A percentile compares a stretch with the other conserved stretches of the same genome.
Conservation (phyloP, 2,329 filamentous ascomycete species). For the Sodiomyces alkalinus region DNA sequence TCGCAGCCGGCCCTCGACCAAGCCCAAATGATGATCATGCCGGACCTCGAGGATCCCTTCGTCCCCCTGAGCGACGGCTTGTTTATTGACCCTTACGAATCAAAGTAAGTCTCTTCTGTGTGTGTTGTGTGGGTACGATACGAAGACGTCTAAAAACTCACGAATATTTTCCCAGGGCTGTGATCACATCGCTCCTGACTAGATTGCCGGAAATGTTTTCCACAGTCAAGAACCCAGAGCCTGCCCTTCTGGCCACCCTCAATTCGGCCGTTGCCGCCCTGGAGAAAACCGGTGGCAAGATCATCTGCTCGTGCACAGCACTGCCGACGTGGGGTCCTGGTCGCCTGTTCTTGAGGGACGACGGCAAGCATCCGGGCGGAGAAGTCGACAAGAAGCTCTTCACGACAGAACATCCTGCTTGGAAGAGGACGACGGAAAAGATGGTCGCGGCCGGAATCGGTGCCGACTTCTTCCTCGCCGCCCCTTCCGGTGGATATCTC, state of each 20-base stretch:
- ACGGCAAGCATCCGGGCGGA: slow-evolving; percentile 69
- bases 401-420: slow-evolving; percentile 75
- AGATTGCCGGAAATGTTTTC: slow-evolving; percentile 78
- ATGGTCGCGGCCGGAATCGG: slow-evolving; percentile 81
- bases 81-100: slow-evolving; percentile 89
- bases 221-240: slow-evolving; percentile 77
- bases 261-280: slow-evolving; percentile 75
- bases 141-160: background rate
- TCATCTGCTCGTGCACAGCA: slow-evolving; percentile 75
- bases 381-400: slow-evolving; percentile 89
- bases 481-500: slow-evolving; percentile 78
- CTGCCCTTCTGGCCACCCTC: slow-evolving; percentile 69
- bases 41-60: slow-evolving; percentile 92
- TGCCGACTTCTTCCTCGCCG: slow-evolving; percentile 86
- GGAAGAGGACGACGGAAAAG: slow-evolving; percentile 73
- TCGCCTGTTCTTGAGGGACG: slow-evolving; percentile 70
- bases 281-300: slow-evolving; percentile 77
- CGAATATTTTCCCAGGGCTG: slow-evolving; percentile 28
- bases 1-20: slow-evolving; percentile 58
- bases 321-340: slow-evolving; percentile 87
- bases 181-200: slow-evolving; percentile 77
- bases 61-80: slow-evolving; percentile 81
- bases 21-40: slow-evolving; percentile 98
- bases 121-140: too few relatives aligned
- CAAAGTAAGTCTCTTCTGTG: slow-evolving; percentile 52